A percentile compares a stretch with the other conserved stretches of the same genome.
Conservation (phyloP, 768 basidiomycete genomes). For the Agrocybe praecox region DNA sequence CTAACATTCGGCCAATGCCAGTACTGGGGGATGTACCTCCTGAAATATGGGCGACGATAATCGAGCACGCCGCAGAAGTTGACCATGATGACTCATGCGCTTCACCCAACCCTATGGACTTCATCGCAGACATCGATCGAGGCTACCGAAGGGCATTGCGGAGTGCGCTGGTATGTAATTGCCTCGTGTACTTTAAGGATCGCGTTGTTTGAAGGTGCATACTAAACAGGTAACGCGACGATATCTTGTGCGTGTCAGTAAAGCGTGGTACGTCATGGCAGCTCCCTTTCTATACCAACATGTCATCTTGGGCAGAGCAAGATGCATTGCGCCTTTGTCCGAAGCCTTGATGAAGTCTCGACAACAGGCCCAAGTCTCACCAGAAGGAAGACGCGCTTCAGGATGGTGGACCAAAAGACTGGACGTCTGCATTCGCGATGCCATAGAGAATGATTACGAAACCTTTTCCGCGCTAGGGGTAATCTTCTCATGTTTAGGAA, state of each 20-base stretch:
- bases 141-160: slow-evolving; percentile 14
- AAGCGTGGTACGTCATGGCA: slow-evolving; percentile 22
- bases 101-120: slow-evolving; percentile 5
- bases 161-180: slow-evolving; percentile 23
- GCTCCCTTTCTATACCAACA: slow-evolving; percentile 23
- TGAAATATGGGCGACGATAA: slow-evolving; percentile 28
- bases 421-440: slow-evolving; percentile 20
- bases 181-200: not conserved
- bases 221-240: slow-evolving; percentile 17
- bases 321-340: slow-evolving; percentile 9
- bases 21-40: slow-evolving; percentile 22
- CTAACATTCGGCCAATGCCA: not conserved
- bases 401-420: slow-evolving; percentile 27
- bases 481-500: slow-evolving; percentile 16
- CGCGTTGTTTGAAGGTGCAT: not conserved
- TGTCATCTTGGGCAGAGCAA: slow-evolving; percentile 16
- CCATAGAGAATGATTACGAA: not conserved
- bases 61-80: slow-evolving; percentile 25
- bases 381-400: not conserved
- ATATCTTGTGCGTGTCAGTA: slow-evolving; percentile 21
- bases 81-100: slow-evolving; percentile 19
- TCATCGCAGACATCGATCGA: slow-evolving; percentile 12
- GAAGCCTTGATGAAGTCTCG: slow-evolving; percentile 4
- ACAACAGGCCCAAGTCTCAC: not conserved
- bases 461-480: slow-evolving; percentile 6